These are phyloP conservation scores for Moesziomyces sp. DNA, from an alignment of 1,284 basidiomycete genomes.

Conservation along the genomic window DNA sequence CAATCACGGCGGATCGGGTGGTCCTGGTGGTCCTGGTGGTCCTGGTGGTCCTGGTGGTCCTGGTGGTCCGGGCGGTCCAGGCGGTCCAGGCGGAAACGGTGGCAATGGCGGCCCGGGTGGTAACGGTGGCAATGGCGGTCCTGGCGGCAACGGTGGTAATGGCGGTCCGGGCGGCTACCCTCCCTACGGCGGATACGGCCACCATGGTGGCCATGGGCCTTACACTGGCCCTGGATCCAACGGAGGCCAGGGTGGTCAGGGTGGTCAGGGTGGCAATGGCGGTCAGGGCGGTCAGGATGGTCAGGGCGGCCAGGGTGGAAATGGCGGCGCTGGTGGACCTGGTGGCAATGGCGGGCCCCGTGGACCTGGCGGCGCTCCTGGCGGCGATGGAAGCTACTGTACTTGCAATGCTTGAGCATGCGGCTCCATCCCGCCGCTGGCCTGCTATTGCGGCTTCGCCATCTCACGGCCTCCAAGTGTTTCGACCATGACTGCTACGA, in stretches of 20 bases:
- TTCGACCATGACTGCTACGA: too few species aligned
- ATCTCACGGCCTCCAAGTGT: too few species aligned
- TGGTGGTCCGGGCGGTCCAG: background rate
- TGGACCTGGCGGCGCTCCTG: background rate
- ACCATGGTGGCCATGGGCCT: conserved; percentile 1
- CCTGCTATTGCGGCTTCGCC: too few species aligned
- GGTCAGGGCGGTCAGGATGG: conserved; percentile 13
- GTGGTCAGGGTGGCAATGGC: conserved; percentile 11
- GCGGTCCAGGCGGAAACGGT: background rate
- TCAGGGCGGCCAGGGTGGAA: conserved; percentile 7
- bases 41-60: background rate
- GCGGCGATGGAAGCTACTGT: background rate
- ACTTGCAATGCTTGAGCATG: too few species aligned
- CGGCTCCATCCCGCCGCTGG: too few species aligned
- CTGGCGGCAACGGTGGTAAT: conserved; percentile 12
- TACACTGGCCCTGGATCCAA: background rate
- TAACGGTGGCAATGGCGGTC: background rate
- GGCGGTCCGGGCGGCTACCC: conserved; percentile 1
- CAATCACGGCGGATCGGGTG: too few species aligned
- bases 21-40: background rate
- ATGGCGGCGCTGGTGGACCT: conserved; percentile 8
- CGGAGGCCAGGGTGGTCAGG: conserved; percentile 3
- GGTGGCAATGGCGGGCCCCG: background rate
- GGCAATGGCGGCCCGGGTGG: background rate
- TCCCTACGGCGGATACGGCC: too few species aligned